Conservation (phyloP, 106 monocot species). For the Amphibolis antarctica region DNA sequence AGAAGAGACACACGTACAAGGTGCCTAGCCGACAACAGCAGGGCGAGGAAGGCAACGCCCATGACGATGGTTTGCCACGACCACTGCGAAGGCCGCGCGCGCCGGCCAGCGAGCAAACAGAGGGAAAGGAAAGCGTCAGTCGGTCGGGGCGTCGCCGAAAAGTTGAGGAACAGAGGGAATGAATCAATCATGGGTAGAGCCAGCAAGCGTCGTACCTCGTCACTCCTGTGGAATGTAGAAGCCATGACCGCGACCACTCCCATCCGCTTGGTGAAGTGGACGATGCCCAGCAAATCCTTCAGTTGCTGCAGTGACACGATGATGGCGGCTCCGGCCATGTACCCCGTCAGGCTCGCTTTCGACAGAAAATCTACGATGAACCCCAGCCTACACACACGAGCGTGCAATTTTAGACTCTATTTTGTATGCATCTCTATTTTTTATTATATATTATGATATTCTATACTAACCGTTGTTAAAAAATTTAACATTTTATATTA, state of each 20-base stretch:
- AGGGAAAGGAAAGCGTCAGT: not conserved
- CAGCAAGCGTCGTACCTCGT: conserved; percentile 33
- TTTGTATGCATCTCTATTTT: too few relatives aligned
- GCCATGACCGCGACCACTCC: conserved; percentile 55
- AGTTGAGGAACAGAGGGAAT: too few relatives aligned
- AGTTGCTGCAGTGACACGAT: conserved; percentile 93
- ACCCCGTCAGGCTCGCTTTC: conserved; percentile 69
- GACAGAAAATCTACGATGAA: conserved; percentile 86
- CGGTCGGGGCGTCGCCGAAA: not conserved
- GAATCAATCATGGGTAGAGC: not conserved
- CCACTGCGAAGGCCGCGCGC: conserved; percentile 41
- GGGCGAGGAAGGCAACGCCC: conserved; percentile 57
- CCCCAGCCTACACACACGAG: too few relatives aligned
- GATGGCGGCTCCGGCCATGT: conserved; percentile 89
- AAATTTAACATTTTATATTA: too few relatives aligned
- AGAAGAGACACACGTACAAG: too few relatives aligned
- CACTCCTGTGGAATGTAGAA: conserved; percentile 56
- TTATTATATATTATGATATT: too few relatives aligned
- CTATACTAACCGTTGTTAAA: too few relatives aligned
- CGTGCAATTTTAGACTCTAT: too few relatives aligned
- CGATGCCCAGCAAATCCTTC: conserved; percentile 65
- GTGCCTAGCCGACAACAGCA: conserved; percentile 64
- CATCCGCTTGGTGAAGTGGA: conserved; percentile 81
- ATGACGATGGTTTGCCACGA: conserved; percentile 84
- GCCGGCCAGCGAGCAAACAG: not conserved